A percentile compares a stretch with the other conserved stretches of the same genome.
Conservation (phyloP, 441 rosid species). For the Melastoma candidum region DNA sequence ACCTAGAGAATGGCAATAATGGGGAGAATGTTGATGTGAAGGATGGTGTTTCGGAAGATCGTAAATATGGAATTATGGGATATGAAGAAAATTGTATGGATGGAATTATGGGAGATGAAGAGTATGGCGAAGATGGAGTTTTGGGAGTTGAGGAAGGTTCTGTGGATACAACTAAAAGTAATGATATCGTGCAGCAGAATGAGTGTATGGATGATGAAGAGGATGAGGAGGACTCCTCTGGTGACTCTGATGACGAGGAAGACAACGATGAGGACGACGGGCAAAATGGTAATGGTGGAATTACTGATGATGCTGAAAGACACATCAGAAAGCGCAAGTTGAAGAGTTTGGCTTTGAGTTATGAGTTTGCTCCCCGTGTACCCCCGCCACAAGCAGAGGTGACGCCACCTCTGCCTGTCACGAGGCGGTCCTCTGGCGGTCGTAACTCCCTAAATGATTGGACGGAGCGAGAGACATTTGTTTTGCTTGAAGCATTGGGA, state of each 20-base stretch:
- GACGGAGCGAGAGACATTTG: constrained; percentile 83
- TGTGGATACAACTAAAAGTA: too few relatives aligned
- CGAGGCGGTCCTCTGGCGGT: constrained; percentile 42
- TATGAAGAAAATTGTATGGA: constrained; percentile 25
- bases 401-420: constrained; percentile 14
- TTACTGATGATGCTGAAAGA: constrained; percentile 28
- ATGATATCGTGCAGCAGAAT: too few relatives aligned
- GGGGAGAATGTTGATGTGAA: constrained; percentile 33
- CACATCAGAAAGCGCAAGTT: constrained; percentile 65
- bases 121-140: constrained; percentile 14
- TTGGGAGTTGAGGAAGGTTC: too few relatives aligned
- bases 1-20: constrained; percentile 34
- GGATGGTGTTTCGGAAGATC: constrained; percentile 26
- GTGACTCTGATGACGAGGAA: constrained; percentile 11
- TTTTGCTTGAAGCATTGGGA: constrained; percentile 84
- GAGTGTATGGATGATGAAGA: constrained; percentile 19
- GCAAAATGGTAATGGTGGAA: constrained; percentile 21
- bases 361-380: constrained; percentile 4
- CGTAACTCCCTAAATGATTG: constrained; percentile 65
- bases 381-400: constrained; percentile 23
- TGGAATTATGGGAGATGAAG: constrained; percentile 1
- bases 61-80: too few relatives aligned
- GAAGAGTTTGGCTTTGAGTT: constrained; percentile 14
- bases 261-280: constrained; percentile 21
- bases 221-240: constrained; percentile 6